Percentiles rank a stretch among this genome's conserved stretches.
Evolutionary conservation across 179 eudicot species (phyloP).

Genomic region (Corrigiola litoralis): DNA sequence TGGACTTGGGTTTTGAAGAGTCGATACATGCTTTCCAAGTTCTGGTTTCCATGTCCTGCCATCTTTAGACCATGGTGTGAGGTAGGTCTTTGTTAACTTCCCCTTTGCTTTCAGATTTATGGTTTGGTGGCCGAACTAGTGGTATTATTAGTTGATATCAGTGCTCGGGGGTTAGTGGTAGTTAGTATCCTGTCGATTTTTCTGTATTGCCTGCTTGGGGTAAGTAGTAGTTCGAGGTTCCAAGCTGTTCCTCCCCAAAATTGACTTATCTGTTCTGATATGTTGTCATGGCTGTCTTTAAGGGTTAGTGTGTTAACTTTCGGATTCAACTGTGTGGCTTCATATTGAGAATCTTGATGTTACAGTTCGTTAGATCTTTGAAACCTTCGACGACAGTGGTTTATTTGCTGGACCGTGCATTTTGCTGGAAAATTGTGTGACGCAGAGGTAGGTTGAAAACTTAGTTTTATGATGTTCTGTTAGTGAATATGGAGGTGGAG

Average conservation of each 20-base stretch:
- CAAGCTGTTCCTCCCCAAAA: no score
- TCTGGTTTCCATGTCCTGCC: conserved; percentile 5
- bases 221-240: no score
- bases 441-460: no score
- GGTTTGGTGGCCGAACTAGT: not conserved
- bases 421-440: no score
- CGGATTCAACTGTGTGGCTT: not conserved
- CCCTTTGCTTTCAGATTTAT: not conserved
- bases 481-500: no score
- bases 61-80: conserved; percentile 9
- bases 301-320: not conserved
- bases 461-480: no score
- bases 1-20: not conserved
- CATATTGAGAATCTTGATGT: not conserved
- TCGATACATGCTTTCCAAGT: conserved; percentile 9
- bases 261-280: not conserved
- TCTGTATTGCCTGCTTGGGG: not conserved
- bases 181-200: not conserved
- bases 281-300: conserved; percentile 5
- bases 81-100: conserved; percentile 20
- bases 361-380: not conserved
- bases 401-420: no score
- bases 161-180: not conserved
- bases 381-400: no score
- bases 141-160: not conserved